These are phyloP conservation scores for Mucor mucedo DNA, from an alignment of 371 early-diverging fungal genomes.

Conservation along the genomic window DNA sequence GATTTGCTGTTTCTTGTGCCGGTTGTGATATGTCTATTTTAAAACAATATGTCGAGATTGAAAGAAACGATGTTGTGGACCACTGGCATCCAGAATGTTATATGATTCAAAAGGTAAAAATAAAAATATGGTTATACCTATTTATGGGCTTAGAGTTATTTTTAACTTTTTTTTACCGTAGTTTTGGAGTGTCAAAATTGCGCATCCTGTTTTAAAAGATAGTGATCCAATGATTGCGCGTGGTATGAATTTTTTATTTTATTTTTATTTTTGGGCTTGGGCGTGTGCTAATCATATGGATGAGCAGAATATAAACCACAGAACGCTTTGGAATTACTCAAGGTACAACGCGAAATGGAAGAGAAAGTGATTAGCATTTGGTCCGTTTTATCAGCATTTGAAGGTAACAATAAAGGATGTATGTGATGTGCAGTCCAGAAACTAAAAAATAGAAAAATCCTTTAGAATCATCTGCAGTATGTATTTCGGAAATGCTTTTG, in stretches of 20 bases:
- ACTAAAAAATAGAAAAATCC: neutral
- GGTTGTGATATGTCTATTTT: conserved; percentile 93
- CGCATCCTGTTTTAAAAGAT: conserved; percentile 30
- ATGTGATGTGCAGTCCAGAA: neutral
- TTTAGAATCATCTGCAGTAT: conserved; percentile 92
- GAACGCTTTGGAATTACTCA: conserved; percentile 26
- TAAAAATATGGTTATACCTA: neutral
- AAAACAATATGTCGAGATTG: conserved; percentile 92
- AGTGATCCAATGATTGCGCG: conserved; percentile 12
- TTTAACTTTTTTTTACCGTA: conserved; percentile 1
- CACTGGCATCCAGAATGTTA: conserved; percentile 99
- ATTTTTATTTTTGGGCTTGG: neutral
- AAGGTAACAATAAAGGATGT: conserved; percentile 39
- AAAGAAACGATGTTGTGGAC: conserved; percentile 72
- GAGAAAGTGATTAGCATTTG: conserved; percentile 89
- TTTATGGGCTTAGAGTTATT: neutral
- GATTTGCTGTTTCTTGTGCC: conserved; percentile 88
- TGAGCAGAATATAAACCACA: conserved; percentile 25
- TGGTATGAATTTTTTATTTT: neutral
- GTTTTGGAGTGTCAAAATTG: conserved; percentile 81
- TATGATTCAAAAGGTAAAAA: conserved; percentile 86
- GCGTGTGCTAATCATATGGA: neutral
- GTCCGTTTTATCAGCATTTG: conserved; percentile 89
- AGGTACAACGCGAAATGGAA: conserved; percentile 55
- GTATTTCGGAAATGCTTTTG: conserved; percentile 95